Percentiles rank a stretch among this genome's conserved stretches.
phyloP scores from a whole-genome alignment of 2,329 filamentous ascomycete genomes.

The Sarocladiaceae sp. region DNA sequence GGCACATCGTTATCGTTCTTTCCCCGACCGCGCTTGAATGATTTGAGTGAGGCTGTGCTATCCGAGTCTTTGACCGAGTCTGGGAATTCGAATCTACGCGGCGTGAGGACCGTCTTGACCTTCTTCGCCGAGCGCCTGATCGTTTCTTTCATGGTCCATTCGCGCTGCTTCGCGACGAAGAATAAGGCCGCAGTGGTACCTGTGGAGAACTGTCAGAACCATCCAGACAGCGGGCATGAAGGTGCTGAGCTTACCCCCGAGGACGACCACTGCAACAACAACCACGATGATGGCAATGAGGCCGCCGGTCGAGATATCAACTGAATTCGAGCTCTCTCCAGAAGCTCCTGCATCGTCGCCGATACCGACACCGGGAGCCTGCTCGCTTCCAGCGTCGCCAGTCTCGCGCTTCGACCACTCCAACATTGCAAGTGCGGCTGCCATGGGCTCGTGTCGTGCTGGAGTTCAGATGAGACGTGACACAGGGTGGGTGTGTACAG shows the following conservation, averaged over 20 bases:
- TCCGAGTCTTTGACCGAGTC: constrained; percentile 44
- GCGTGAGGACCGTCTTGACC: constrained; percentile 57
- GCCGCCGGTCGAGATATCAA: constrained; percentile 59
- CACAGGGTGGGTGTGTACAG: too few species aligned
- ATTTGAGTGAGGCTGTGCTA: constrained; percentile 13
- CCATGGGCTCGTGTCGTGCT: too few species aligned
- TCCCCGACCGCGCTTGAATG: constrained; percentile 29
- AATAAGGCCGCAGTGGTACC: constrained; percentile 63
- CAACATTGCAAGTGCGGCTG: background rate
- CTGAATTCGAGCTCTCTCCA: constrained; percentile 49
- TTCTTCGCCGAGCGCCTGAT: constrained; percentile 61
- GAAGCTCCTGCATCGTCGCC: constrained; percentile 58
- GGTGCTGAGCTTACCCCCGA: constrained; percentile 54
- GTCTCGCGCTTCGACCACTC: background rate
- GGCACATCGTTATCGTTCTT: constrained; percentile 49
- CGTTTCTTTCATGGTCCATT: constrained; percentile 72
- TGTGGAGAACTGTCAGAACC: constrained; percentile 22
- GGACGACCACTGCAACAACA: constrained; percentile 58
- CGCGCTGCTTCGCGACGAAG: constrained; percentile 75
- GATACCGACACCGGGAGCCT: constrained; percentile 29
- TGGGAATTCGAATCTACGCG: constrained; percentile 54
- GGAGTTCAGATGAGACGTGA: too few species aligned
- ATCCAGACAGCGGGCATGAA: background rate
- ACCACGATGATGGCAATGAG: constrained; percentile 70
- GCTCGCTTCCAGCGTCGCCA: constrained; percentile 25